Evolutionary conservation across 78 protist genomes (phyloP).

Genomic region (Dictyostelium citrinum): DNA sequence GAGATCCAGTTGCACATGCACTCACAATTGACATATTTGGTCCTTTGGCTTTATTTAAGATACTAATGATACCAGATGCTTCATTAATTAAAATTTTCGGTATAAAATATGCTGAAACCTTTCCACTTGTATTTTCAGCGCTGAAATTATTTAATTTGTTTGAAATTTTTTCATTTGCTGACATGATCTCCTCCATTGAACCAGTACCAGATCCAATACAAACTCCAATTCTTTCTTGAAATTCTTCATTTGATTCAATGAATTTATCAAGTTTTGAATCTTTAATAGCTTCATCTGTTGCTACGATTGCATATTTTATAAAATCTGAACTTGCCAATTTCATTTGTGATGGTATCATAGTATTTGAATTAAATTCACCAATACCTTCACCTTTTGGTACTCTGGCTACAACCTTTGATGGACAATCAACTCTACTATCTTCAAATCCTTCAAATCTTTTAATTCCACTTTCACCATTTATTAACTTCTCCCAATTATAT

Average conservation of each 20-base stretch:
- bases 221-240: slow-evolving; percentile 78
- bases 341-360: not conserved
- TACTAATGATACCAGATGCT: slow-evolving; percentile 90
- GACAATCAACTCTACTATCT: not conserved
- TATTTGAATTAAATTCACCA: not conserved
- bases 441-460: not conserved
- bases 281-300: slow-evolving; percentile 87
- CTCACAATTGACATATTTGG: slow-evolving; percentile 91
- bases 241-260: not conserved
- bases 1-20: slow-evolving; percentile 98
- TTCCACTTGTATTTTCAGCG: too few relatives aligned
- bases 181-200: slow-evolving; percentile 77
- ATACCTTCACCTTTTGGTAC: slow-evolving; percentile 44
- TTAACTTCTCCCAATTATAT: slow-evolving; percentile 75
- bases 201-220: slow-evolving; percentile 92
- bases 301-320: slow-evolving; percentile 85
- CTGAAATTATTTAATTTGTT: not conserved
- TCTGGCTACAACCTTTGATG: slow-evolving; percentile 30
- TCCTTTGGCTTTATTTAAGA: slow-evolving; percentile 81
- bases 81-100: slow-evolving; percentile 93
- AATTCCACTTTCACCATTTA: slow-evolving; percentile 61
- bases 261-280: slow-evolving; percentile 58
- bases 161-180: slow-evolving; percentile 24
- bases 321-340: slow-evolving; percentile 63
- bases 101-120: slow-evolving; percentile 91